A percentile compares a stretch with the other conserved stretches of the same genome.
These are phyloP conservation scores for Globisporangium irregulare DNA, from an alignment of 352 stramenopile species.

Conservation along the genomic window DNA sequence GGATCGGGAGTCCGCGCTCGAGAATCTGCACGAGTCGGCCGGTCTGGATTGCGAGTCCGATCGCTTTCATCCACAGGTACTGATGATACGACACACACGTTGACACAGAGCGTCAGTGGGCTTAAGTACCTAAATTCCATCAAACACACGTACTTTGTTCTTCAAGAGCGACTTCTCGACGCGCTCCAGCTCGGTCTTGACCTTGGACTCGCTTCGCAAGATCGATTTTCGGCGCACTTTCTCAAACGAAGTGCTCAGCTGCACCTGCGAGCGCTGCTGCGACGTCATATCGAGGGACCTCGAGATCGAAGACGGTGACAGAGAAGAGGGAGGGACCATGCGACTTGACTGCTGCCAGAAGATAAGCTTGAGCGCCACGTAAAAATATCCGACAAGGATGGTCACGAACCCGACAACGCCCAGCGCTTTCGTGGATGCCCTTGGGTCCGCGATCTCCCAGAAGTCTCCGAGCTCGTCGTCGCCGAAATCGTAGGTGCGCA, in stretches of 20 bases:
- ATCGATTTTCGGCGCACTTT: constrained; percentile 11
- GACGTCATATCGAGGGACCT: neutral
- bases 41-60: constrained; percentile 11
- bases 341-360: constrained; percentile 17
- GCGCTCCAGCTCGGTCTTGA: constrained; percentile 11
- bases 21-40: constrained; percentile 16
- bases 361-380: constrained; percentile 13
- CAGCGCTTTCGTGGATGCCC: constrained; percentile 4
- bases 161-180: constrained; percentile 6
- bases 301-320: neutral
- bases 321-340: neutral
- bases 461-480: constrained; percentile 6
- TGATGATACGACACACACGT: neutral
- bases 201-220: constrained; percentile 2
- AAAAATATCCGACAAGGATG: constrained; percentile 11
- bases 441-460: constrained; percentile 5
- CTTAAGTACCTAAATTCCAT: neutral
- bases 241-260: constrained; percentile 9
- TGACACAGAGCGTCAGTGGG: neutral
- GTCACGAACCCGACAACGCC: constrained; percentile 4
- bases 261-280: neutral
- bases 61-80: constrained; percentile 19
- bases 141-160: constrained; percentile 6
- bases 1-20: constrained; percentile 10
- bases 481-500: constrained; percentile 8